These are phyloP conservation scores for Glarea lozoyensis DNA, from an alignment of 495 filamentous ascomycete genomes.

Conservation along the genomic window DNA sequence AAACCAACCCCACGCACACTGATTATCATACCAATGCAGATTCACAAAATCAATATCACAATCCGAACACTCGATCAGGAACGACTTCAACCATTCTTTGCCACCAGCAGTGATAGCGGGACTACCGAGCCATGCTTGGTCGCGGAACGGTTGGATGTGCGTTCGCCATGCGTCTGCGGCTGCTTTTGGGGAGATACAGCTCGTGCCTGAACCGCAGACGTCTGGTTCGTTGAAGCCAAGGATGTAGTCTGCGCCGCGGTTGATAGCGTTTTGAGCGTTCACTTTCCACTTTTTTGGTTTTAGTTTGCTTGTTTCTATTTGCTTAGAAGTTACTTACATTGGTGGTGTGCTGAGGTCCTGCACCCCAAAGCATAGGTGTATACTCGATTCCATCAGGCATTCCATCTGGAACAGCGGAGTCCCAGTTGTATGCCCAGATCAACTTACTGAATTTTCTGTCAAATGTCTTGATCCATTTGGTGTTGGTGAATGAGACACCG, in stretches of 20 bases:
- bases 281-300: constrained; percentile 35
- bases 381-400: constrained; percentile 40
- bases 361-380: constrained; percentile 69
- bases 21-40: constrained; percentile 62
- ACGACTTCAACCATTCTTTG: constrained; percentile 54
- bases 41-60: constrained; percentile 57
- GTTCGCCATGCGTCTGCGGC: constrained; percentile 53
- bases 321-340: background rate
- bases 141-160: constrained; percentile 62
- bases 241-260: constrained; percentile 48
- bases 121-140: constrained; percentile 54
- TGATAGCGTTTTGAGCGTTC: constrained; percentile 48
- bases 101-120: constrained; percentile 68
- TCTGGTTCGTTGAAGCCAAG: constrained; percentile 89
- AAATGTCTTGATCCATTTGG: constrained; percentile 1
- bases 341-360: constrained; percentile 13
- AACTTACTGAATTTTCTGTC: constrained; percentile 20
- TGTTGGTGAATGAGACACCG: constrained; percentile 5
- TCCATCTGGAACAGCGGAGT: constrained; percentile 24
- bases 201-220: constrained; percentile 39
- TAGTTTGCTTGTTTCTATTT: background rate
- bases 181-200: constrained; percentile 49
- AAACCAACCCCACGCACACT: constrained; percentile 36
- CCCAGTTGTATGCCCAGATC: constrained; percentile 77
- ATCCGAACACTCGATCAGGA: constrained; percentile 44